Evolutionary conservation across 2,329 filamentous ascomycete genomes (phyloP), one percentile per base, ranked within the genome.

Genomic region (Calycina herbarum): DNA sequence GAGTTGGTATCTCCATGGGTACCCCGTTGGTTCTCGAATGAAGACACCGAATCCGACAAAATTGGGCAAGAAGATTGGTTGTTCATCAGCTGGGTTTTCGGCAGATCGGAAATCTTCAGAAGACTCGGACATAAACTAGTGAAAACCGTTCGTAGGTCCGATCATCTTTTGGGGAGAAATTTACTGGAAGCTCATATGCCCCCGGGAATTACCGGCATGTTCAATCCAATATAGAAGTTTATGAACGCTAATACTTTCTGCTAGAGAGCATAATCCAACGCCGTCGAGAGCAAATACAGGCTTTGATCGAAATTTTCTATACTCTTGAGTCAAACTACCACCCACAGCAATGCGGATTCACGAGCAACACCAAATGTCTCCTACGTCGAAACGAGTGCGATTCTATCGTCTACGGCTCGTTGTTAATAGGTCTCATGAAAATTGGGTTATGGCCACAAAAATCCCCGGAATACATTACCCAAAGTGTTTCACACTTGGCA

Each of bases 71-170:
- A 60, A 17, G 59, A 64, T 1, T 64, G 62, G 62, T 8, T 64
- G 10, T 64, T 60, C 33, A 64, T 64, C 20, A 11, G 42, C 15
- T 64, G 42, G 29, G 57, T 64, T 6, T 64, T 64, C 33, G 62
- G 62, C 5, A 57, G 57, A 31, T 8, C n/a, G 1, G 3, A 54
- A 1, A 24, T 33, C 45, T 64, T 61, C 33, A 10, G 15, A 29
- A 27, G 15, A 5, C 13, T 61, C 2, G 20, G n/a, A 5, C 29
- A 17, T 2, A 56, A 56, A n/a, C 6, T 64, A 15, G 42, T 40
- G 2, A 51, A 29, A 40, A n/a, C 11, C 42, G n/a, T 13, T 48
- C 27, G 27, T 29, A 4, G 27, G 27, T 29, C 27, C 27, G 27
- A 29, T 29, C 17, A 5, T 62, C 24, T 31, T 24, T 15, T 7